Evolutionary conservation across 2,329 filamentous ascomycete species (phyloP).

Genomic region (Epichloe scottii): DNA sequence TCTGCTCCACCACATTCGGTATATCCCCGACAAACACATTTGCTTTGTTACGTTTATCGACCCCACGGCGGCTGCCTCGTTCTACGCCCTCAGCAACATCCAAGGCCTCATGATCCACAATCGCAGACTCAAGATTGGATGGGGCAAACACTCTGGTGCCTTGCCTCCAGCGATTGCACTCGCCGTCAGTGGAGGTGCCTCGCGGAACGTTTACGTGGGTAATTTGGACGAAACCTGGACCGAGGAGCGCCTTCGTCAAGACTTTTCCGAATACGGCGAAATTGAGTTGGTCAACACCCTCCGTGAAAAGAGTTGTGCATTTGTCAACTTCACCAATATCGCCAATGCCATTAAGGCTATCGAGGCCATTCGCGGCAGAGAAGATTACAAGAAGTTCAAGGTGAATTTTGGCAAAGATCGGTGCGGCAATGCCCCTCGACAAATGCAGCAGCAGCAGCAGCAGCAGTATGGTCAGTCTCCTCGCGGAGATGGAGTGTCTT

Average conservation of each 20-base stretch:
- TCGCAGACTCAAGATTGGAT: conserved; percentile 91
- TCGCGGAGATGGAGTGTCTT: conserved; percentile 45
- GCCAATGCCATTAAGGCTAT: conserved; percentile 99
- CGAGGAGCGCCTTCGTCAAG: conserved; percentile 86
- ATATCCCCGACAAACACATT: conserved; percentile 99
- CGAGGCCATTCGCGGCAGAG: conserved; percentile 84
- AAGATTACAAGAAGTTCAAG: conserved; percentile 98
- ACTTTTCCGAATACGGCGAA: conserved; percentile 95
- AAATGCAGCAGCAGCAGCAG: conserved; percentile 41
- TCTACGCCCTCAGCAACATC: conserved; percentile 94
- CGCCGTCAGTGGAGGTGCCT: conserved; percentile 90
- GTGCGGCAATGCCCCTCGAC: conserved; percentile 89
- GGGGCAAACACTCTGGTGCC: conserved; percentile 97
- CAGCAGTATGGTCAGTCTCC: conserved; percentile 50
- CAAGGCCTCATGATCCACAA: conserved; percentile 99
- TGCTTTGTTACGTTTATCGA: conserved; percentile 99
- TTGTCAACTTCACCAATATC: conserved; percentile 99
- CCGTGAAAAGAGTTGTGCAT: conserved; percentile 97
- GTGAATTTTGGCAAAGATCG: conserved; percentile 99
- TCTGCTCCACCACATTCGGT: conserved; percentile 92
- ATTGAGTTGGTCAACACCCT: conserved; percentile 96
- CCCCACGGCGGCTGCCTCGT: conserved; percentile 91
- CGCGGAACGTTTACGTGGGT: conserved; percentile 96
- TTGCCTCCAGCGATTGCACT: conserved; percentile 91
- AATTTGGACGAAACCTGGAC: conserved; percentile 97